Evolutionary conservation across 345 rosid species (phyloP).

Genomic region (Kandelia obovata): DNA sequence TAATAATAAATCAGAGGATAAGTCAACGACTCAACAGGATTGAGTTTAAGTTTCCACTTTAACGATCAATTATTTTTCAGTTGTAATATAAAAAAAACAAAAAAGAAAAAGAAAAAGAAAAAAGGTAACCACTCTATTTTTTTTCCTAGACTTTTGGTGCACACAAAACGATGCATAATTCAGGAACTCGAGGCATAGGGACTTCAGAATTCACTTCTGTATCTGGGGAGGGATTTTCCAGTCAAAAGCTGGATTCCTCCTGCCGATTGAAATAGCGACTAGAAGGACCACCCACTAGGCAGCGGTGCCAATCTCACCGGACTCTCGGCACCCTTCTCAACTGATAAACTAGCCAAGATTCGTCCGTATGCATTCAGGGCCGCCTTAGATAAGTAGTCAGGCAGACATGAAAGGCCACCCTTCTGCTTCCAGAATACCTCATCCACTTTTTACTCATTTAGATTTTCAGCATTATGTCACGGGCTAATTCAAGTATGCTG

Average conservation of each 20-base stretch:
- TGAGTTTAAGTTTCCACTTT: no score
- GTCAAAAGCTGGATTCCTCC: conserved; percentile 1
- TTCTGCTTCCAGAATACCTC: conserved; percentile 11
- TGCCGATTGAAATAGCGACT: conserved; percentile 7
- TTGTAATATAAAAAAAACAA: no score
- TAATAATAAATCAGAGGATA: no score
- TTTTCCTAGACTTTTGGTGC: no score
- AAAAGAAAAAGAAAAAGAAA: no score
- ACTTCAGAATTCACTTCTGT: not conserved
- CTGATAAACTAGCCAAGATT: conserved; percentile 10
- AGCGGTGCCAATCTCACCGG: conserved; percentile 16
- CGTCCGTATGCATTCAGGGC: conserved; percentile 26
- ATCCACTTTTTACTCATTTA: conserved; percentile 21
- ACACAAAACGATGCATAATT: no score
- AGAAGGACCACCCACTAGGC: conserved; percentile 19
- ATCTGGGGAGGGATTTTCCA: no score
- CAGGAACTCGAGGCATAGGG: no score
- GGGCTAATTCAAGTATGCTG: no score
- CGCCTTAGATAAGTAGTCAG: conserved; percentile 19
- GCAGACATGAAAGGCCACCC: conserved; percentile 21
- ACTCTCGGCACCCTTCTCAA: conserved; percentile 10
- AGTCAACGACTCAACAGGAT: no score
- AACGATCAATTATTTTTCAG: no score
- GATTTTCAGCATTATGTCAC: conserved; percentile 6
- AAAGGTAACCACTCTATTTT: no score